A percentile compares a stretch with the other conserved stretches of the same genome.
These are phyloP conservation scores for Cryphonectria carpinicola DNA, from an alignment of 2,329 filamentous ascomycete genomes.

Conservation along the genomic window DNA sequence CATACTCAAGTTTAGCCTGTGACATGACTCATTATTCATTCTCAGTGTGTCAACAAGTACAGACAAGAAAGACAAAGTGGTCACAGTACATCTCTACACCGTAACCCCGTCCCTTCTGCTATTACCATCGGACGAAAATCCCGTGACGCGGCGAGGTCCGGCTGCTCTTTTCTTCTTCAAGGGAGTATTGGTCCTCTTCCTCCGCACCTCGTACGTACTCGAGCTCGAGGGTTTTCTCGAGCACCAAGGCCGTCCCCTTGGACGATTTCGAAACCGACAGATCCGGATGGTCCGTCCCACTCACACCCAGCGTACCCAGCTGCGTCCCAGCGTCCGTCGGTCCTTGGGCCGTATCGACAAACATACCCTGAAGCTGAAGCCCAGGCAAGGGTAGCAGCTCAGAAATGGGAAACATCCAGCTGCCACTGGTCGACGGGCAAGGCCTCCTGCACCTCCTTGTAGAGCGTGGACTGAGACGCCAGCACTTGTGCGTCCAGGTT, in stretches of 20 bases:
- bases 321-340: slow-evolving; percentile 2
- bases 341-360: slow-evolving; percentile 23
- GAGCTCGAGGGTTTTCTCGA: neutral
- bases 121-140: too few relatives aligned
- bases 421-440: slow-evolving; percentile 30
- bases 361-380: slow-evolving; percentile 8
- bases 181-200: neutral
- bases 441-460: neutral
- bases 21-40: too few relatives aligned
- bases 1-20: too few relatives aligned
- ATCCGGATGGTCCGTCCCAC: neutral
- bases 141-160: neutral
- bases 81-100: too few relatives aligned
- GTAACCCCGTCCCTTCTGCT: too few relatives aligned
- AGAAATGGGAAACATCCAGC: slow-evolving; percentile 28
- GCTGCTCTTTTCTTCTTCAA: neutral
- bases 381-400: slow-evolving; percentile 12
- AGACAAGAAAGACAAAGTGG: too few relatives aligned
- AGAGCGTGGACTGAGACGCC: neutral
- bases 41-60: too few relatives aligned
- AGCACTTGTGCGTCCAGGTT: slow-evolving; percentile 5
- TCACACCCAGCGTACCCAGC: neutral
- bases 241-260: neutral
- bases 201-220: neutral
- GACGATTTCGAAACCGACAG: neutral